These are phyloP conservation scores for Triticum timopheevii DNA, from an alignment of 176 grass and related monocot species.

Conservation along the genomic window DNA sequence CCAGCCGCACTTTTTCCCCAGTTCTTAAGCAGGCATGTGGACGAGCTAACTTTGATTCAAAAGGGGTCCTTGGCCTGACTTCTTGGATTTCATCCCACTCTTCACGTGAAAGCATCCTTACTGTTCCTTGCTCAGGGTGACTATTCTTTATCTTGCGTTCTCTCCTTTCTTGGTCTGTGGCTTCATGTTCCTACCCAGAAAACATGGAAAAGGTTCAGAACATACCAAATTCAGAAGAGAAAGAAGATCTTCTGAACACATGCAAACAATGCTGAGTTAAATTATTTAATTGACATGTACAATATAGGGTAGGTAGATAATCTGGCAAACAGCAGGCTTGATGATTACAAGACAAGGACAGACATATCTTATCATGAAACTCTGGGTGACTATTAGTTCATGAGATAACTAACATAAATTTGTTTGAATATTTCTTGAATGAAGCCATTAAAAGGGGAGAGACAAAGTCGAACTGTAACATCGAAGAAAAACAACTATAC, in stretches of 20 bases:
- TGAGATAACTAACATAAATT: neutral
- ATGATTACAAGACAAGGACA: neutral
- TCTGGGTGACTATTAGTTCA: neutral
- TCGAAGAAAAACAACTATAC: neutral
- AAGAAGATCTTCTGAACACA: neutral
- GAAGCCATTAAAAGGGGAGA: neutral
- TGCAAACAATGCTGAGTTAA: neutral
- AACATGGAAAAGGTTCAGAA: slow-evolving; percentile 36
- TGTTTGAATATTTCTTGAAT: neutral
- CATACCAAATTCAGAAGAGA: neutral
- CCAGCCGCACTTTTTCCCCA: slow-evolving; percentile 63
- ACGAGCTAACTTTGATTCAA: slow-evolving; percentile 78
- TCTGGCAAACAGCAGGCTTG: neutral
- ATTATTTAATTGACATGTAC: neutral
- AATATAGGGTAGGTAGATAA: neutral
- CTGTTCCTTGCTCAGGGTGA: slow-evolving; percentile 74
- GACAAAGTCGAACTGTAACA: neutral
- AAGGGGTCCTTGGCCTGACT: slow-evolving; percentile 91
- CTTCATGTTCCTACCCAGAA: slow-evolving; percentile 64
- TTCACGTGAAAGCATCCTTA: slow-evolving; percentile 91
- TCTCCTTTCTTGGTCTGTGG: slow-evolving; percentile 74
- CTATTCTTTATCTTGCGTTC: slow-evolving; percentile 78
- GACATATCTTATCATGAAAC: neutral
- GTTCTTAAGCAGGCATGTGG: slow-evolving; percentile 92
- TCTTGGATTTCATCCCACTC: slow-evolving; percentile 98